Evolutionary conservation across 2,329 filamentous ascomycete species (phyloP).

Genomic region (Tolypocladium ovalisporum): DNA sequence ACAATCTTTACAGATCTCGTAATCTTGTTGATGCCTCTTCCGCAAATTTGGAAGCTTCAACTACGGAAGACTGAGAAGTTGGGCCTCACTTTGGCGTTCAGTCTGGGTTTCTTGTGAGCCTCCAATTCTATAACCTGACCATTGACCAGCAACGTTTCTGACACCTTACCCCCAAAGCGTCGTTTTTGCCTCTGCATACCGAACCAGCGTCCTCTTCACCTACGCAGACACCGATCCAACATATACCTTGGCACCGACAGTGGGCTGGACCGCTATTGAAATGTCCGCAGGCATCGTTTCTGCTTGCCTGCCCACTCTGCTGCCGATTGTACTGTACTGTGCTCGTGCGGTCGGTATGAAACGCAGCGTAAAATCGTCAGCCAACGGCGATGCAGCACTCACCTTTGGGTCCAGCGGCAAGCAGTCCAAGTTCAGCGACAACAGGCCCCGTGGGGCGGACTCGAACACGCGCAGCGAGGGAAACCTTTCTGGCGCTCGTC

Average conservation of each 20-base stretch:
- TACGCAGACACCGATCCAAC: constrained; percentile 27
- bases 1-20: constrained; percentile 35
- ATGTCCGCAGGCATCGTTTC: constrained; percentile 39
- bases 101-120: constrained; percentile 32
- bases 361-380: constrained; percentile 10
- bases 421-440: constrained; percentile 5
- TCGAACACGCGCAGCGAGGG: constrained; percentile 5
- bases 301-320: constrained; percentile 40
- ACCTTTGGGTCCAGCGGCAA: constrained; percentile 11
- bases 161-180: constrained; percentile 19
- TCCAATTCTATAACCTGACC: background rate
- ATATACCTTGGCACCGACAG: constrained; percentile 34
- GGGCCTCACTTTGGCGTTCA: constrained; percentile 31
- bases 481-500: constrained; percentile 3
- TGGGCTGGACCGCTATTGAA: constrained; percentile 38
- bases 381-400: constrained; percentile 10
- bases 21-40: constrained; percentile 32
- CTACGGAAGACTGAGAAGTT: constrained; percentile 29
- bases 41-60: constrained; percentile 34
- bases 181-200: constrained; percentile 36
- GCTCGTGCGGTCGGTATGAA: constrained; percentile 30
- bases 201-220: constrained; percentile 33
- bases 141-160: background rate
- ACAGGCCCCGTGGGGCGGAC: constrained; percentile 6
- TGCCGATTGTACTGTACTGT: constrained; percentile 29